These are phyloP conservation scores for Populus hybrid DNA, from an alignment of 441 rosid genomes.

Conservation along the genomic window DNA sequence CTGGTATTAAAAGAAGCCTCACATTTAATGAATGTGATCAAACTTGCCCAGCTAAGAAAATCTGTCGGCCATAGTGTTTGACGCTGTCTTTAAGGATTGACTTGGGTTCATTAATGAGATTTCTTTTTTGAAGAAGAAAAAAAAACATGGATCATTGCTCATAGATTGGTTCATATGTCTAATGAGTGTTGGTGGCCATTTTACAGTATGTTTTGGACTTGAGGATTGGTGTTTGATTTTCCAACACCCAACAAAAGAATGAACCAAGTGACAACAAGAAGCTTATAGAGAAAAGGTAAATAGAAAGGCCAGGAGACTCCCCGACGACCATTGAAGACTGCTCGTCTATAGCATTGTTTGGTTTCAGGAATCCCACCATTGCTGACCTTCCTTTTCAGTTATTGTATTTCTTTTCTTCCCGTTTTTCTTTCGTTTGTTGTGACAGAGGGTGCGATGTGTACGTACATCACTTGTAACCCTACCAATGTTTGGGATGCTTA, in stretches of 20 bases:
- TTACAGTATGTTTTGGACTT: slow-evolving; percentile 30
- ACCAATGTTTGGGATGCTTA: slow-evolving; percentile 48
- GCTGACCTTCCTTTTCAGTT: slow-evolving; percentile 2
- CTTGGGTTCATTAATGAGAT: slow-evolving; percentile 23
- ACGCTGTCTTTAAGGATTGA: slow-evolving; percentile 8
- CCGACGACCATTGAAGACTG: slow-evolving; percentile 26
- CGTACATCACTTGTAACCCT: slow-evolving; percentile 27
- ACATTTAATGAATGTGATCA: slow-evolving; percentile 47
- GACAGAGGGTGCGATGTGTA: slow-evolving; percentile 14
- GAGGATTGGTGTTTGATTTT: slow-evolving; percentile 37
- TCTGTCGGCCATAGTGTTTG: slow-evolving; percentile 25
- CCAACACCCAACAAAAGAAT: slow-evolving; percentile 32
- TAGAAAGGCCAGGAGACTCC: slow-evolving; percentile 25
- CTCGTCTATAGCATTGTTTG: slow-evolving; percentile 28
- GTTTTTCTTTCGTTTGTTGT: slow-evolving; percentile 7
- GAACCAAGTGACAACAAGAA: slow-evolving; percentile 22
- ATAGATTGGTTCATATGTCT: slow-evolving; percentile 29
- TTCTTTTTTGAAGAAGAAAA: slow-evolving; percentile 5
- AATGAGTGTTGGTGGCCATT: slow-evolving; percentile 32
- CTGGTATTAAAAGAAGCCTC: slow-evolving; percentile 57
- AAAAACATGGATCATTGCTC: slow-evolving; percentile 12
- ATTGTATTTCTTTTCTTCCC: slow-evolving; percentile 21
- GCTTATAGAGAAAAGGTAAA: slow-evolving; percentile 30
- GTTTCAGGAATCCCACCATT: slow-evolving; percentile 25
- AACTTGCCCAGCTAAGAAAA: slow-evolving; percentile 43